Percentiles rank a stretch among this genome's conserved stretches.
These are phyloP conservation scores for Powellomyces hirtus DNA, from an alignment of 192 early-diverging fungal species.

Conservation along the genomic window DNA sequence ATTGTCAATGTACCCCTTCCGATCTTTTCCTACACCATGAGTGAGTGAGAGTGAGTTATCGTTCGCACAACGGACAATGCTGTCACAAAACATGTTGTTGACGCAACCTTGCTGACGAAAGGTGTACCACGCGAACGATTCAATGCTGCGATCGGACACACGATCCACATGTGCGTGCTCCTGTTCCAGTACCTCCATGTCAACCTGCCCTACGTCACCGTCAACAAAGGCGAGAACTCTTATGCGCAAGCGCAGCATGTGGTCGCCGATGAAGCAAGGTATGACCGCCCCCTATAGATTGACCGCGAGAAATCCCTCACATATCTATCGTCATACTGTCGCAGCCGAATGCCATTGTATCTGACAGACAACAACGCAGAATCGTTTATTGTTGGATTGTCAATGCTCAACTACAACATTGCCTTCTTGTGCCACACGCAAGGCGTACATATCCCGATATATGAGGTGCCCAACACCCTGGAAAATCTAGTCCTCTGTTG, in stretches of 20 bases:
- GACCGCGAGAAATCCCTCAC: background rate
- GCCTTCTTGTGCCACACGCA: slow-evolving; percentile 46
- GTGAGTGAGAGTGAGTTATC: slow-evolving; percentile 25
- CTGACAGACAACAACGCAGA: slow-evolving; percentile 41
- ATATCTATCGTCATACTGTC: background rate
- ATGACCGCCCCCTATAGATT: too few relatives aligned
- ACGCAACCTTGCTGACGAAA: too few relatives aligned
- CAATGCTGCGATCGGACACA: slow-evolving; percentile 46
- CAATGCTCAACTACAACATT: slow-evolving; percentile 50
- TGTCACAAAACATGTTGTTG: too few relatives aligned
- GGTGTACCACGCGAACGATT: slow-evolving; percentile 43
- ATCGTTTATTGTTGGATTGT: slow-evolving; percentile 37
- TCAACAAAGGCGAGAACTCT: slow-evolving; percentile 25
- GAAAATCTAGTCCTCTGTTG: slow-evolving; percentile 49
- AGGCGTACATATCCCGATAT: slow-evolving; percentile 35
- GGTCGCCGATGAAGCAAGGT: background rate
- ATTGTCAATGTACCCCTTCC: slow-evolving; percentile 46
- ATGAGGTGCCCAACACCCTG: slow-evolving; percentile 33
- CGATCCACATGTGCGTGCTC: slow-evolving; percentile 40
- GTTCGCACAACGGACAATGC: background rate
- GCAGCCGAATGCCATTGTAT: slow-evolving; percentile 31
- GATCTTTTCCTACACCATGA: slow-evolving; percentile 30
- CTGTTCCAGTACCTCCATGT: slow-evolving; percentile 47
- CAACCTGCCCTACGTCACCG: slow-evolving; percentile 36
- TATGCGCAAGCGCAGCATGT: slow-evolving; percentile 7